Percentiles rank a stretch among this genome's conserved stretches.
phyloP scores from a whole-genome alignment of 169 alveolate genomes.

The Plasmodium berghei region DNA sequence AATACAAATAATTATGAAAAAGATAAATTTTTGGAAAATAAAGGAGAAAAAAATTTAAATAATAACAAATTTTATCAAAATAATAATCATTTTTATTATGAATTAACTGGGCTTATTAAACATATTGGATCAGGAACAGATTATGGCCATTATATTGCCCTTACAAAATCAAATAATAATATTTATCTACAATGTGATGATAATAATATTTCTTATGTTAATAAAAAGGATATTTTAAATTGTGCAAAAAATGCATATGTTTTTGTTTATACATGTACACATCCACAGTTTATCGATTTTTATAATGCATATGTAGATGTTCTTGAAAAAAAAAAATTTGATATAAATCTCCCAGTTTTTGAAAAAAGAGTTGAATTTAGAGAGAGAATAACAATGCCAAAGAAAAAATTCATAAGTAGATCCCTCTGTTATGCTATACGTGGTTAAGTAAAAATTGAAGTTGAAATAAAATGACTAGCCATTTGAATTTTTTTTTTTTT shows the following conservation, averaged over 20 bases:
- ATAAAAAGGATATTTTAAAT: conserved; percentile 27
- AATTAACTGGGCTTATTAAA: conserved; percentile 62
- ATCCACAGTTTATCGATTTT: conserved; percentile 55
- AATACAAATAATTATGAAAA: neutral
- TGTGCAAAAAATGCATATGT: conserved; percentile 71
- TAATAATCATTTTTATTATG: conserved; percentile 28
- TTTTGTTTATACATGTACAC: conserved; percentile 51
- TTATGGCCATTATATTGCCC: conserved; percentile 61
- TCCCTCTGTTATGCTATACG: conserved; percentile 7
- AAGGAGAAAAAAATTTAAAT: neutral
- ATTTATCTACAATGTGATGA: conserved; percentile 67
- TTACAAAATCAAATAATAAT: conserved; percentile 60
- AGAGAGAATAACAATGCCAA: conserved; percentile 72
- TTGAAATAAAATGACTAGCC: too few relatives aligned
- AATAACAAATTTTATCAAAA: neutral
- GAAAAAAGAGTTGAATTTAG: conserved; percentile 62
- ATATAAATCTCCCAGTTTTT: conserved; percentile 53
- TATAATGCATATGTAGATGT: conserved; percentile 61
- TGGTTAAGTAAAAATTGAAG: too few relatives aligned
- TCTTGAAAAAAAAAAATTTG: conserved; percentile 59
- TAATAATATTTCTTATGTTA: conserved; percentile 43
- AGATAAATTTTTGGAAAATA: neutral
- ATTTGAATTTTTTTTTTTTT: too few relatives aligned
- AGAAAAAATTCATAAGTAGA: conserved; percentile 42
- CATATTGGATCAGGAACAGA: conserved; percentile 73